Percentiles rank a stretch among this genome's conserved stretches.
Conservation (phyloP, 192 early-diverging fungal genomes). For the Spizellomyces sp. region DNA sequence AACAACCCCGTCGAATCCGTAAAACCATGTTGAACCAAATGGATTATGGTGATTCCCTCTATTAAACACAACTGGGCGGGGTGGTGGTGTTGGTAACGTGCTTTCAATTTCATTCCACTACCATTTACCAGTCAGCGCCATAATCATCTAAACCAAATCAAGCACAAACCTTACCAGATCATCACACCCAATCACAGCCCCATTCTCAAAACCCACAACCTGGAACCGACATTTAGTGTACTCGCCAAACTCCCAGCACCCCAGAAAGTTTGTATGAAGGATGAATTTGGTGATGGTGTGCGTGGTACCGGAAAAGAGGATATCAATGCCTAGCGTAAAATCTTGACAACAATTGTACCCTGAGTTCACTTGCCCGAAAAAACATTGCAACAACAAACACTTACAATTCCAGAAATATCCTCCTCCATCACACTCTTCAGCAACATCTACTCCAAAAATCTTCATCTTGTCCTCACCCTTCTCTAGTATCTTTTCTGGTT, state of each 20-base stretch:
- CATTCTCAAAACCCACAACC: conserved; percentile 18
- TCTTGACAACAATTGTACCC: conserved; percentile 21
- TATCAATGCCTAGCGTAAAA: conserved; percentile 72
- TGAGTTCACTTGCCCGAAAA: background rate
- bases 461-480: conserved; percentile 76
- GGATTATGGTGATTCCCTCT: conserved; percentile 51
- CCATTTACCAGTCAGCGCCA: background rate
- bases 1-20: conserved; percentile 52
- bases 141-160: background rate
- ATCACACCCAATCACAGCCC: conserved; percentile 6
- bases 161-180: background rate
- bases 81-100: conserved; percentile 15
- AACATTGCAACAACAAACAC: conserved; percentile 2
- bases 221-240: conserved; percentile 40
- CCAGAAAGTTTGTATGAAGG: conserved; percentile 70
- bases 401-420: conserved; percentile 77
- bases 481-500: conserved; percentile 60
- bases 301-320: conserved; percentile 66
- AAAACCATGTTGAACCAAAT: conserved; percentile 70
- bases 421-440: conserved; percentile 4
- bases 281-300: conserved; percentile 75
- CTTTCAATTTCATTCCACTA: conserved; percentile 27
- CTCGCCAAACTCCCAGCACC: conserved; percentile 71
- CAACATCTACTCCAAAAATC: conserved; percentile 55
- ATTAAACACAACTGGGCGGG: conserved; percentile 61